A percentile compares a stretch with the other conserved stretches of the same genome.
Conservation (phyloP, 2,329 filamentous ascomycete species). For the Penicillium sp. region DNA sequence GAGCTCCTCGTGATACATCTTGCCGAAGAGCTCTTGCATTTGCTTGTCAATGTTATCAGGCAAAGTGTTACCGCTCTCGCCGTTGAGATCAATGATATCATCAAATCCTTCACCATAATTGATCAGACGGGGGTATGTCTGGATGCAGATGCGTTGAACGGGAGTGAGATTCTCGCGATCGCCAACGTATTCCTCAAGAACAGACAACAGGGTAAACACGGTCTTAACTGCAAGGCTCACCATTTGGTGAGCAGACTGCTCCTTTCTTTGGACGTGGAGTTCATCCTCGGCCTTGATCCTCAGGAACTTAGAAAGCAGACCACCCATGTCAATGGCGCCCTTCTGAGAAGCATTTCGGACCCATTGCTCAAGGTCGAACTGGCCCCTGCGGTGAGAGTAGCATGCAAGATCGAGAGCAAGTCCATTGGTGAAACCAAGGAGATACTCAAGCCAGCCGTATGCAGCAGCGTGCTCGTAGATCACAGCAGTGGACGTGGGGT, state of each 20-base stretch:
- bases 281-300: constrained; percentile 83
- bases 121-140: constrained; percentile 88
- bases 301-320: constrained; percentile 76
- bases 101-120: constrained; percentile 95
- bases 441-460: constrained; percentile 80
- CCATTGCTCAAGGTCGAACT: constrained; percentile 82
- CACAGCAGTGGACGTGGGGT: constrained; percentile 66
- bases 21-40: constrained; percentile 98
- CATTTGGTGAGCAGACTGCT: constrained; percentile 67
- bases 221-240: constrained; percentile 83
- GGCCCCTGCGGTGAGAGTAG: constrained; percentile 76
- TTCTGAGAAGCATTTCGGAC: constrained; percentile 68
- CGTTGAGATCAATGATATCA: constrained; percentile 85
- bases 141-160: constrained; percentile 85
- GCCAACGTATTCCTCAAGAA: constrained; percentile 68
- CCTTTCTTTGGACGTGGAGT: constrained; percentile 68
- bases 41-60: constrained; percentile 77
- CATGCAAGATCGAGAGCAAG: constrained; percentile 87
- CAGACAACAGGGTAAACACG: constrained; percentile 75
- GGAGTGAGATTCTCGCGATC: constrained; percentile 71
- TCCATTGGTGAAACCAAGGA: constrained; percentile 76
- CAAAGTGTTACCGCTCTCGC: constrained; percentile 77
- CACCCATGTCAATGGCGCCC: constrained; percentile 67
- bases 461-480: constrained; percentile 80
- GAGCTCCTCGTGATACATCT: constrained; percentile 92